Evolutionary conservation across 164 flowering plant species (phyloP), one percentile per base, ranked within the genome.

Genomic region (Warburgia ugandensis): DNA sequence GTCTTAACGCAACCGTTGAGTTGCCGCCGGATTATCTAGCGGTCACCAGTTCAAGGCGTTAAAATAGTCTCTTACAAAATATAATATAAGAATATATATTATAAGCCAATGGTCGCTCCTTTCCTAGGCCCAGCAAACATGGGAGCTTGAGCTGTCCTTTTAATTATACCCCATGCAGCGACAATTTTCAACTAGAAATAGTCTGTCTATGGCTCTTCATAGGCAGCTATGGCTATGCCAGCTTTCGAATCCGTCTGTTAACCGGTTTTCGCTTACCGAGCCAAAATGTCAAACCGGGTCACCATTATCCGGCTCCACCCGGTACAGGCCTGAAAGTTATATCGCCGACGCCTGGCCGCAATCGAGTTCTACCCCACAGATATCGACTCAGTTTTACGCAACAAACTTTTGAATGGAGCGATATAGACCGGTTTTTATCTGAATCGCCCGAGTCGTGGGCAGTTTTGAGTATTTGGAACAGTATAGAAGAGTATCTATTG

Each of bases 281-380:
- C 68, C 55, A 76, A 75, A 56, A 45, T 78, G 40, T 26, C 81
- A 1, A 38, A 32, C 11, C 63, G 83, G 1, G 74, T 76, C 58
- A 20, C 60, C 2, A 59, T 91, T 62, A 3, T 83, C 61, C 38
- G 42, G 14, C 79, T 91, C 70, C 2, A 23, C 30, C 72, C 80
- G 0, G 7, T 56, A 42, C 92, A 87, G 12, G 90, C 96, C 16
- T 95, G 79, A 54, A 1, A 38, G 2, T 76, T 87, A 54, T 91
- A 91, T 74, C 81, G 84, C 21, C 68, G 65, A 46, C 76, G 75
- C 2, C 77, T 79, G 73, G 68, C 90, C 42, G 79, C 95, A 38
- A 76, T 76, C 28, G 97, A 91, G 80, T 91, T 91, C 66, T 87
- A 84, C 70, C 97, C 97, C 0, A 72, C 84, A 2, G 97, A 91